These are phyloP conservation scores for Sclerotinia sclerotiorum DNA, from an alignment of 2,329 filamentous ascomycete genomes.

Conservation along the genomic window DNA sequence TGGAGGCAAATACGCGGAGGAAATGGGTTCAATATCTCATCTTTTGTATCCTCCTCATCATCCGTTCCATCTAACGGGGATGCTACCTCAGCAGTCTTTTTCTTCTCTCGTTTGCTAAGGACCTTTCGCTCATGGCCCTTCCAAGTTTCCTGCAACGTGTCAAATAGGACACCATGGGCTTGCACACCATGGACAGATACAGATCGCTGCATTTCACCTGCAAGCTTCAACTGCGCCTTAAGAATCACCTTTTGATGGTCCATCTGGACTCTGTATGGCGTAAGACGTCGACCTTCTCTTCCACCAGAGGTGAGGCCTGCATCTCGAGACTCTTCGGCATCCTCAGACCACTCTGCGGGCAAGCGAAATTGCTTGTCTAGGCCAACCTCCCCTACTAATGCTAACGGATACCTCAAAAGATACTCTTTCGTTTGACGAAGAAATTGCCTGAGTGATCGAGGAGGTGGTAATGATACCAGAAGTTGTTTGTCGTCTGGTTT, in stretches of 20 bases:
- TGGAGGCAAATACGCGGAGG: slow-evolving; percentile 91
- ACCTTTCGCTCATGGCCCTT: slow-evolving; percentile 66
- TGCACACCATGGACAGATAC: slow-evolving; percentile 70
- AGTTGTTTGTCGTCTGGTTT: slow-evolving; percentile 48
- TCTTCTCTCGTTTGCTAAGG: slow-evolving; percentile 58
- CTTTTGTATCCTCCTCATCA: slow-evolving; percentile 40
- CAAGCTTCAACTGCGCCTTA: slow-evolving; percentile 66
- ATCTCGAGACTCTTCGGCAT: slow-evolving; percentile 45
- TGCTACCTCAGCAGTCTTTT: slow-evolving; percentile 45
- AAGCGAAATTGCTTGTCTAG: slow-evolving; percentile 76
- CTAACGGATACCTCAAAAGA: slow-evolving; percentile 58
- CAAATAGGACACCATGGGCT: slow-evolving; percentile 61
- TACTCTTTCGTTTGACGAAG: slow-evolving; percentile 55
- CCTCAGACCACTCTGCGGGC: slow-evolving; percentile 56
- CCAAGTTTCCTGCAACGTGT: slow-evolving; percentile 65
- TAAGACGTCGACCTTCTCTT: slow-evolving; percentile 66
- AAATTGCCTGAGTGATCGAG: slow-evolving; percentile 59
- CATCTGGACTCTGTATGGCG: slow-evolving; percentile 65
- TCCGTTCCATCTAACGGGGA: slow-evolving; percentile 42
- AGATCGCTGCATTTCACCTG: slow-evolving; percentile 68
- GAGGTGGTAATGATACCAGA: slow-evolving; percentile 56
- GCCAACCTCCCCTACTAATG: slow-evolving; percentile 75
- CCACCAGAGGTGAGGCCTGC: slow-evolving; percentile 63
- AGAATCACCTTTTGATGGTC: slow-evolving; percentile 68
- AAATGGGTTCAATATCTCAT: slow-evolving; percentile 58